Evolutionary conservation across 2,329 filamentous ascomycete genomes (phyloP).

Genomic region (Exophiala dermatitidis): DNA sequence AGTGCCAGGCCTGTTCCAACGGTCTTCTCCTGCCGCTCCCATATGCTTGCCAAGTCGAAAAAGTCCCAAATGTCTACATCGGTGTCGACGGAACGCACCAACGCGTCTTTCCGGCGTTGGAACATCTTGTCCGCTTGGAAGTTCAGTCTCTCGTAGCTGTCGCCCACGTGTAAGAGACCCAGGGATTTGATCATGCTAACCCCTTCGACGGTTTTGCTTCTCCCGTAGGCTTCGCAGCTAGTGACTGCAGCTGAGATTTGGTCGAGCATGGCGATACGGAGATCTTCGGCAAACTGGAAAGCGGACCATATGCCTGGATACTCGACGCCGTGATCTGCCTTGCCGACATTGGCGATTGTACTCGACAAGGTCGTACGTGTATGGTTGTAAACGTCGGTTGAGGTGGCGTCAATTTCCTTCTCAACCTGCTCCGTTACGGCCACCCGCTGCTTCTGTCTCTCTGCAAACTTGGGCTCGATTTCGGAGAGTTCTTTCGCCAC

Average conservation of each 20-base stretch:
- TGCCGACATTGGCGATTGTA: slow-evolving; percentile 71
- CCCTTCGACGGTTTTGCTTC: slow-evolving; percentile 66
- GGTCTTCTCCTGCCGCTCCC: slow-evolving; percentile 89
- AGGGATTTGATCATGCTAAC: slow-evolving; percentile 84
- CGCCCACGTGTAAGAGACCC: slow-evolving; percentile 78
- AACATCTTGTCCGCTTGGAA: slow-evolving; percentile 96
- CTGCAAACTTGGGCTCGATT: slow-evolving; percentile 77
- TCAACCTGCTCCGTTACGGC: slow-evolving; percentile 79
- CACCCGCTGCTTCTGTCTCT: slow-evolving; percentile 69
- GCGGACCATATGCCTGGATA: slow-evolving; percentile 81
- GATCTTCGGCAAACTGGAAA: slow-evolving; percentile 86
- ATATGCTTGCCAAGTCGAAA: slow-evolving; percentile 73
- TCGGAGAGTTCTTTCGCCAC: slow-evolving; percentile 73
- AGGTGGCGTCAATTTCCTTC: slow-evolving; percentile 73
- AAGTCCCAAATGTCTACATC: slow-evolving; percentile 88
- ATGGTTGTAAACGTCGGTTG: slow-evolving; percentile 75
- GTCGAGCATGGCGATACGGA: slow-evolving; percentile 85
- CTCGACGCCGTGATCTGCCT: slow-evolving; percentile 68
- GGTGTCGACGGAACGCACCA: slow-evolving; percentile 79
- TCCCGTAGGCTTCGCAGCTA: slow-evolving; percentile 78
- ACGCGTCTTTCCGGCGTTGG: slow-evolving; percentile 67
- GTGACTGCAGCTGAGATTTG: slow-evolving; percentile 74
- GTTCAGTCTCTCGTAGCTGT: slow-evolving; percentile 75
- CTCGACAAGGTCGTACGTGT: slow-evolving; percentile 66
- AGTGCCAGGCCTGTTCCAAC: slow-evolving; percentile 91